Evolutionary conservation across 352 stramenopile genomes (phyloP), one percentile per base, ranked within the genome.

Genomic region (Hyaloperonospora brassicae): DNA sequence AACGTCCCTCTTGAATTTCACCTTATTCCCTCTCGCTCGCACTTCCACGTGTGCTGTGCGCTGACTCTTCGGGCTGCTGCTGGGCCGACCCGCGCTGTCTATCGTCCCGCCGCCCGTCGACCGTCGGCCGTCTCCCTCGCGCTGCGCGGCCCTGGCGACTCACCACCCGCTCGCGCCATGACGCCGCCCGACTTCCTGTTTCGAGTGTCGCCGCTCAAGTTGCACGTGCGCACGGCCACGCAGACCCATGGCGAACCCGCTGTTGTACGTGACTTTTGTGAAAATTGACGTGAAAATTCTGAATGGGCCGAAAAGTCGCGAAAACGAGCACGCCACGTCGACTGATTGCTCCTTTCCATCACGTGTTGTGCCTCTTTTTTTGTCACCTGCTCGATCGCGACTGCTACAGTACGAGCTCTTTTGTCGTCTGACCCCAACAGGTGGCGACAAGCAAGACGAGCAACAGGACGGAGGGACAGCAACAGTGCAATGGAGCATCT

Each of bases 401-500:
- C 38, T 46, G 40, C 17, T 40, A 42, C 9, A 84, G 73, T 84
- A 81, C 35, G 73, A 84, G 50, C 47, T 84, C 10, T 79, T 81
- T 45, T 84, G 73, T 30, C 69, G 68, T 23, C 62, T 76, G 23
- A 72, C 71, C 14, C 68, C 70, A 34, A 61, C 61, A 40, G 55
- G 51, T 12, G 55, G 51, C 9, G 60, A 74, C 39, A 81, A 77
- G 48, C 57, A 67, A 30, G 68, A 73, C 22, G 57, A 72, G 11
- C 64, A 66, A 13, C 53, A 58, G 12, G 50, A 67, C 4, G 27
- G 27, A 34, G 27, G 8, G 27, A 4, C 27, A 34, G 27, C 27
- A 31, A 67, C 59, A 43, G 63, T 70, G 35, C 78, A 91, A 55
- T 91, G 80, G 80, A 87, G 70, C 54, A 55, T 87, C 2, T 91